Percentiles rank a stretch among this genome's conserved stretches.
Conservation (phyloP, 768 basidiomycete species). For the Chiua virens region DNA sequence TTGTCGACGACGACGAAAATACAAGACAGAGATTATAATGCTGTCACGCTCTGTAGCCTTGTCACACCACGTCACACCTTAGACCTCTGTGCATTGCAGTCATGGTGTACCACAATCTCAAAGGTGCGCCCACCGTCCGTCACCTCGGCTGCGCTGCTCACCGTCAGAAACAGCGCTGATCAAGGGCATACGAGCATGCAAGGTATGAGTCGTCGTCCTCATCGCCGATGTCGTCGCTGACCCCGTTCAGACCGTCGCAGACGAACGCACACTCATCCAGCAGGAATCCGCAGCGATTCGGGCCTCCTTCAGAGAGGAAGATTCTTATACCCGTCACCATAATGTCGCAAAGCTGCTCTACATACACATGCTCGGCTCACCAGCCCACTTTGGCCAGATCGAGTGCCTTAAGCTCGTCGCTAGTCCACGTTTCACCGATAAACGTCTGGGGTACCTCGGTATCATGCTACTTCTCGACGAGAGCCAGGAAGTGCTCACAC, state of each 20-base stretch:
- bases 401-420: slow-evolving; percentile 95
- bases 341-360: slow-evolving; percentile 98
- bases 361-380: slow-evolving; percentile 98
- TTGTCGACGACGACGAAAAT: slow-evolving; percentile 18
- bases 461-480: slow-evolving; percentile 98
- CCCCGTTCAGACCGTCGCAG: slow-evolving; percentile 81
- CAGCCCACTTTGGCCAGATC: slow-evolving; percentile 99
- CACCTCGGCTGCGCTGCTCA: slow-evolving; percentile 19
- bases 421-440: slow-evolving; percentile 93
- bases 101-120: slow-evolving; percentile 87
- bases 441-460: slow-evolving; percentile 92
- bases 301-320: slow-evolving; percentile 96
- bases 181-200: slow-evolving; percentile 97
- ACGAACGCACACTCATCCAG: slow-evolving; percentile 95
- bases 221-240: slow-evolving; percentile 17
- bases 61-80: slow-evolving; percentile 26
- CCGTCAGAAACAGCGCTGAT: slow-evolving; percentile 70
- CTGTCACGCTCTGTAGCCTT: slow-evolving; percentile 18
- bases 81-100: slow-evolving; percentile 4
- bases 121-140: slow-evolving; percentile 48
- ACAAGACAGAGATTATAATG: background rate
- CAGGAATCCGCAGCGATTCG: slow-evolving; percentile 97
- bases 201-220: slow-evolving; percentile 51
- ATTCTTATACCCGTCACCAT: slow-evolving; percentile 92
- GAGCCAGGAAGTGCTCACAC: slow-evolving; percentile 94